Evolutionary conservation across 176 grass and related monocot genomes (phyloP).

Genomic region (Zea mays): Zm-B73-REFERENCE-NAM-5.0 NC_050100.1:47282501-47283000

Average conservation of each 20-base stretch:
- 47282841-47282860: slow-evolving; percentile 88
- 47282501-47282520: background rate
- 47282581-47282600: slow-evolving; percentile 2
- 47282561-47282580: background rate
- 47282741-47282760: background rate
- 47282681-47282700: background rate
- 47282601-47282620: slow-evolving; percentile 5
- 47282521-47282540: background rate
- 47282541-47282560: background rate
- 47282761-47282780: background rate
- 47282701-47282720: background rate
- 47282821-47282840: slow-evolving; percentile 89
- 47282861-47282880: slow-evolving; percentile 82
- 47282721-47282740: slow-evolving; percentile 23
- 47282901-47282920: slow-evolving; percentile 77
- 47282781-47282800: slow-evolving; percentile 13
- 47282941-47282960: slow-evolving; percentile 55
- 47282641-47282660: slow-evolving; percentile 11
- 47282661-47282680: slow-evolving; percentile 2
- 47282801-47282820: slow-evolving; percentile 32
- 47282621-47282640: slow-evolving; percentile 25
- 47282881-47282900: slow-evolving; percentile 94
- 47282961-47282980: slow-evolving; percentile 79
- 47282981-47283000: slow-evolving; percentile 82
- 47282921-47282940: slow-evolving; percentile 90